Conservation (phyloP, 306 rosid genomes). For the Chamaecrista fasciculata region DNA sequence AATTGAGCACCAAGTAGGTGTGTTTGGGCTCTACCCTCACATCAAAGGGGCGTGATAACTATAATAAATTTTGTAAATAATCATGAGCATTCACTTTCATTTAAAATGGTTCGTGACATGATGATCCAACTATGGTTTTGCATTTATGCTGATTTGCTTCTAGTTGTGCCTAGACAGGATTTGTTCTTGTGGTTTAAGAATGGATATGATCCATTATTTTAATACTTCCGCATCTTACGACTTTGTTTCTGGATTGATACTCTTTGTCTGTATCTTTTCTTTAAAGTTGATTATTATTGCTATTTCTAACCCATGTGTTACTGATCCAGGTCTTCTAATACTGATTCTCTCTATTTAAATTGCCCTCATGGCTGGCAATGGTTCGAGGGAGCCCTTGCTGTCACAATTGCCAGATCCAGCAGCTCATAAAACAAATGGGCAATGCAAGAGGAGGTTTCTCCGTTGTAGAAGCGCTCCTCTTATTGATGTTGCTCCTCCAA, state of each 20-base stretch:
- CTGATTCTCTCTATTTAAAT: conserved; percentile 25
- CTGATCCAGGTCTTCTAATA: conserved; percentile 31
- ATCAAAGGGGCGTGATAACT: background rate
- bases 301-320: conserved; percentile 15
- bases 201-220: background rate
- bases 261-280: background rate
- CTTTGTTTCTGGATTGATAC: background rate
- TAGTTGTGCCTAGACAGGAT: background rate
- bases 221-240: background rate
- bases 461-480: conserved; percentile 59
- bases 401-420: conserved; percentile 15
- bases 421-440: conserved; percentile 26
- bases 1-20: background rate
- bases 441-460: conserved; percentile 35
- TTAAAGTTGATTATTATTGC: conserved; percentile 15
- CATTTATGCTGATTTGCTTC: background rate
- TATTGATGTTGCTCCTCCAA: conserved; percentile 9
- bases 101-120: background rate
- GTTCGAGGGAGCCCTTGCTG: conserved; percentile 42
- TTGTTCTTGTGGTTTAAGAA: background rate
- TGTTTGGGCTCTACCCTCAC: background rate
- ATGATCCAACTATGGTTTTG: background rate
- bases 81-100: background rate
- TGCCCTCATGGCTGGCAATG: conserved; percentile 49
- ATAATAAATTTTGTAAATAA: background rate